A percentile compares a stretch with the other conserved stretches of the same genome.
These are phyloP conservation scores for Pseudogymnoascus sp. DNA, from an alignment of 2,329 filamentous ascomycete species.

Conservation along the genomic window DNA sequence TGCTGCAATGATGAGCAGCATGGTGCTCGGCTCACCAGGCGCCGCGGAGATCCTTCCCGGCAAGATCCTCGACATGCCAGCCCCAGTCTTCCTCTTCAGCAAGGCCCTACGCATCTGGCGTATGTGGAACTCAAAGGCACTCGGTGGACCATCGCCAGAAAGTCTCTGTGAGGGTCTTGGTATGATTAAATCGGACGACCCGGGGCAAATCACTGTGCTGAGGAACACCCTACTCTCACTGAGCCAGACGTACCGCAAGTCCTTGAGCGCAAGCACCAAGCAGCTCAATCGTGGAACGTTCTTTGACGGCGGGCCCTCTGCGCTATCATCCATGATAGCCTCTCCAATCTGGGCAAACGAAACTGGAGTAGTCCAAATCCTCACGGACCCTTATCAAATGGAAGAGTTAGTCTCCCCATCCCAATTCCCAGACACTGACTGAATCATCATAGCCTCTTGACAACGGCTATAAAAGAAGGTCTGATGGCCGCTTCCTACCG, in stretches of 20 bases:
- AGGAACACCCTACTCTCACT: neutral
- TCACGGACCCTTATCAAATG: slow-evolving; percentile 7
- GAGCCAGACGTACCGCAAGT: neutral
- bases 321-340: neutral
- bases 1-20: neutral
- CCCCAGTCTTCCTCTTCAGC: neutral
- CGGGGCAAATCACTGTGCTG: neutral
- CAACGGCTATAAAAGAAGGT: slow-evolving; percentile 6
- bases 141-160: neutral
- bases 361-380: neutral
- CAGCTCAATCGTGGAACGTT: slow-evolving; percentile 6
- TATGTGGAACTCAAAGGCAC: neutral
- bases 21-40: neutral
- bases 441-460: neutral
- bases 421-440: neutral
- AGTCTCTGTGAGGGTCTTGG: neutral
- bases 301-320: neutral
- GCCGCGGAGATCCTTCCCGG: neutral
- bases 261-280: neutral
- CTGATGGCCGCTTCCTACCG: slow-evolving; percentile 3
- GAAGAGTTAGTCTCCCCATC: neutral
- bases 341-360: slow-evolving; percentile 1
- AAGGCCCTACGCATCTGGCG: slow-evolving; percentile 2
- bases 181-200: neutral
- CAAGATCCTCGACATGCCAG: neutral